Conservation (phyloP, 352 stramenopile species). For the Thalassiosira mediterranea region DNA sequence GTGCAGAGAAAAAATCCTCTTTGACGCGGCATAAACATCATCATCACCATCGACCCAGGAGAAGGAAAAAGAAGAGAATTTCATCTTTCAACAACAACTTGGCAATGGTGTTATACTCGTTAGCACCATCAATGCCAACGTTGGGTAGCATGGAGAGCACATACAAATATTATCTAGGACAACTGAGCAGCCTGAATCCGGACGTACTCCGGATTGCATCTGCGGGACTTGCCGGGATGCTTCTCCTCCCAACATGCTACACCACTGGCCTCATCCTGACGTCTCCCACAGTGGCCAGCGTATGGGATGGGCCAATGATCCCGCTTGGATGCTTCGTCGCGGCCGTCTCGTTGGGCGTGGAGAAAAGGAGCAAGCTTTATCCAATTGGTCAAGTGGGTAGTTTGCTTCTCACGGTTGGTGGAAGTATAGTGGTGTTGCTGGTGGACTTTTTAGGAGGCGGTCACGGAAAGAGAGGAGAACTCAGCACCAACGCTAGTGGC, state of each 20-base stretch:
- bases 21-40: not conserved
- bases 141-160: too few species aligned
- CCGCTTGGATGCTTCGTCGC: constrained; percentile 38
- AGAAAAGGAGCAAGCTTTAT: constrained; percentile 30
- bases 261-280: constrained; percentile 46
- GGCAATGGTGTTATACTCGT: not conserved
- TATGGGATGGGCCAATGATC: constrained; percentile 56
- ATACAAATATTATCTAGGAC: constrained; percentile 6
- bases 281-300: constrained; percentile 35
- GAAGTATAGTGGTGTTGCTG: constrained; percentile 43
- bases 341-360: constrained; percentile 28
- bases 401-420: constrained; percentile 37
- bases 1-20: too few species aligned
- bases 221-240: constrained; percentile 33
- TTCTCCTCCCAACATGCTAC: constrained; percentile 34
- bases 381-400: constrained; percentile 32
- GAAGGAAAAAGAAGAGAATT: constrained; percentile 20
- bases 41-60: constrained; percentile 17
- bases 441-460: constrained; percentile 35
- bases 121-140: too few species aligned
- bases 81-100: not conserved
- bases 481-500: not conserved
- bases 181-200: constrained; percentile 20
- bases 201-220: constrained; percentile 36
- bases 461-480: constrained; percentile 3